phyloP scores from a whole-genome alignment of 75 land plant genomes.

The Cryptomeria japonica region DNA sequence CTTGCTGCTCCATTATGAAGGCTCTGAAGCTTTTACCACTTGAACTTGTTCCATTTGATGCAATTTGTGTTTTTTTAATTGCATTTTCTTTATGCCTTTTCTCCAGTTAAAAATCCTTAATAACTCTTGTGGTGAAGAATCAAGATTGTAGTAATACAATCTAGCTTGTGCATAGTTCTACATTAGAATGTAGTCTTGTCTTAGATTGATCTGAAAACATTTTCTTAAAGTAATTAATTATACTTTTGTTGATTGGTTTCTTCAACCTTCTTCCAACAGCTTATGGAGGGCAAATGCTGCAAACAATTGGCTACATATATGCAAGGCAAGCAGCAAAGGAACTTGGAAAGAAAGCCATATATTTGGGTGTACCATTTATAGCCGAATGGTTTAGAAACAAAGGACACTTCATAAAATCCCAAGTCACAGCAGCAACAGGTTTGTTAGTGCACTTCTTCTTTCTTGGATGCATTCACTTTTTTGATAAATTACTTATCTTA shows the following conservation, averaged over 20 bases:
- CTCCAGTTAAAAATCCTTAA: not conserved
- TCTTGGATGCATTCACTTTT: not conserved
- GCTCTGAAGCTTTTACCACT: not conserved
- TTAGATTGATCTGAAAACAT: not conserved
- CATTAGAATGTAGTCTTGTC: not conserved
- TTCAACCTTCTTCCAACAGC: conserved; percentile 39
- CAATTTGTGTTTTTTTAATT: not conserved
- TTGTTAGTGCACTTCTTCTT: not conserved
- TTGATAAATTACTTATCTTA: not conserved
- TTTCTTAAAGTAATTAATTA: not conserved
- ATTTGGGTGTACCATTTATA: conserved; percentile 83
- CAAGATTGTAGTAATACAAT: not conserved
- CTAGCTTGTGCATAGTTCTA: not conserved
- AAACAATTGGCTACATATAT: conserved; percentile 93
- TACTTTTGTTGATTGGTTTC: not conserved
- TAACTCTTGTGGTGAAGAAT: not conserved
- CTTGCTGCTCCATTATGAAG: not conserved
- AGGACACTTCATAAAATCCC: conserved; percentile 90
- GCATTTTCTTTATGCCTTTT: not conserved
- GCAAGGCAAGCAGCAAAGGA: conserved; percentile 87
- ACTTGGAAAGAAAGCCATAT: conserved; percentile 90
- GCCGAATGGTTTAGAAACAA: conserved; percentile 97
- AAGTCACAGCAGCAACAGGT: conserved; percentile 94
- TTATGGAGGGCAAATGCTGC: conserved; percentile 85
- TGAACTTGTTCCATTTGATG: not conserved